Evolutionary conservation across 495 filamentous ascomycete genomes (phyloP), one percentile per base, ranked within the genome.

Genomic region (Stereocaulon alpinum): DNA sequence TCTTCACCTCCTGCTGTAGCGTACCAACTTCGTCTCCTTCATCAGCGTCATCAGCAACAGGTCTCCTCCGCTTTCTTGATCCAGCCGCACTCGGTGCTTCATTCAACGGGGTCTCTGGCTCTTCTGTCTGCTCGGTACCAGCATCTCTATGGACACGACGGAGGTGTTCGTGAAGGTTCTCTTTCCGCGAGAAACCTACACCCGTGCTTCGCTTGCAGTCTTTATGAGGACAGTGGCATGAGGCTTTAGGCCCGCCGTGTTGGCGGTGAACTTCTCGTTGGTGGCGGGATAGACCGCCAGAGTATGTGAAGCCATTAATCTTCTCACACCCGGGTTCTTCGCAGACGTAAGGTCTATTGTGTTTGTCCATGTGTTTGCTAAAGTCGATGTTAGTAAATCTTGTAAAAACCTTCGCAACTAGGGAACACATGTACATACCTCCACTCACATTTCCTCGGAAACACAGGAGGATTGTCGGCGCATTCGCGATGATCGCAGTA

Each of bases 361-460:
- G 91, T 72, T 96, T 96, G 74, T 96, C 91, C 89, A 94, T 94
- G 70, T 96, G 91, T 73, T 95, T 92, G 60, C 90, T 91, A 61
- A 47, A n/a, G 55, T 6, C 17, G 54, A 59, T 17, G 61, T 64
- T 56, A 66, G 56, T 50, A 7, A 34, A 20, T 22, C 29, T 22
- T 32, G 3, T 18, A 3, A 47, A 10, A 27, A 52, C 42, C 44
- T 12, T 60, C 43, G 52, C 24, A 24, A 66, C 2, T 37, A 29
- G 22, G 44, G 43, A 22, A 40, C 15, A 30, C n/a, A 14, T 54
- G 42, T 47, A 79, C 89, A 82, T 75, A 92, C 89, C 81, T 89
- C 88, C 88, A 96, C 76, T 96, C 91, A 71, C 90, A 96, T 60
- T 87, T 91, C 60, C 91, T 81, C 40, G 80, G 74, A 65, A 95